Percentiles rank a stretch among this genome's conserved stretches.
These are phyloP conservation scores for Pseudogymnoascus destructans DNA, from an alignment of 2,329 filamentous ascomycete genomes.

Conservation along the genomic window DNA sequence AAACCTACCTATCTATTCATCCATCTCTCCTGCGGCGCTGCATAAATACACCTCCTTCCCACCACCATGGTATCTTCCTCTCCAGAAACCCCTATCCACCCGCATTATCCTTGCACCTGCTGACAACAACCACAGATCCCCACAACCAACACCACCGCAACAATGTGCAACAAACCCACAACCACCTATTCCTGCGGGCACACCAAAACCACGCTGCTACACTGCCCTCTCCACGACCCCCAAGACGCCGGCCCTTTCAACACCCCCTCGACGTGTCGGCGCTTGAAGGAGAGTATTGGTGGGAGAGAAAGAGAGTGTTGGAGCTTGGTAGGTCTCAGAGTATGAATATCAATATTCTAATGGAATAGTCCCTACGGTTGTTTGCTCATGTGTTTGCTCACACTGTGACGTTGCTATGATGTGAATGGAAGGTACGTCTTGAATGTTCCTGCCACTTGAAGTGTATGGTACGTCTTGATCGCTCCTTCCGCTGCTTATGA, in stretches of 20 bases:
- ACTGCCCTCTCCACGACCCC: neutral
- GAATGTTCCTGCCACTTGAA: neutral
- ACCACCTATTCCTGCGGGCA: neutral
- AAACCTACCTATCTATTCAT: neutral
- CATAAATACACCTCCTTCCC: neutral
- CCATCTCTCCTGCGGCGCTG: neutral
- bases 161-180: neutral
- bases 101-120: neutral
- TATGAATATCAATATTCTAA: constrained; percentile 2
- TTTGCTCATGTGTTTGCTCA: neutral
- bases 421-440: neutral
- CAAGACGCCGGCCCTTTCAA: neutral
- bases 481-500: neutral
- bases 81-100: neutral
- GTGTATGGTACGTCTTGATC: neutral
- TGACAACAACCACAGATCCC: neutral
- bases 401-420: neutral
- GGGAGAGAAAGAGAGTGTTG: neutral
- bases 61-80: neutral
- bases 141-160: neutral
- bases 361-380: neutral
- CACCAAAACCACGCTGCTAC: neutral
- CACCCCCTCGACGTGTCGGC: neutral
- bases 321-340: constrained; percentile 18
- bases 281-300: neutral